These are phyloP conservation scores for Nitzschia inconspicua DNA, from an alignment of 108 stramenopile genomes.

Conservation along the genomic window DNA sequence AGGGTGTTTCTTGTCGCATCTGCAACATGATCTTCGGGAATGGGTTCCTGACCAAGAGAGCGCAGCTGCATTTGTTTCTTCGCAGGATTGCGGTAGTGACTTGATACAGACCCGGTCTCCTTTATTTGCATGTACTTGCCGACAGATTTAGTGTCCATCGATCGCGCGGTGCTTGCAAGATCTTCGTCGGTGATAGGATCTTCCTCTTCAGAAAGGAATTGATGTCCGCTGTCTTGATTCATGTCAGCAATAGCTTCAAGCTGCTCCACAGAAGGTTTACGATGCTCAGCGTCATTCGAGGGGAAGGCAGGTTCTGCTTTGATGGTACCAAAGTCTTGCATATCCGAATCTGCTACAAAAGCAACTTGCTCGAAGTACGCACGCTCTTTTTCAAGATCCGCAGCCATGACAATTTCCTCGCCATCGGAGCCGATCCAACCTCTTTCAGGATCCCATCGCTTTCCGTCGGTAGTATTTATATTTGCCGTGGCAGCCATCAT, in stretches of 20 bases:
- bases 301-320: not conserved
- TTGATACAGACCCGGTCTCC: conserved; percentile 43
- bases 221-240: not conserved
- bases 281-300: no score
- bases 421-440: conserved; percentile 47
- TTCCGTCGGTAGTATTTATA: conserved; percentile 25
- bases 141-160: not conserved
- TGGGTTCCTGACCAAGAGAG: no score
- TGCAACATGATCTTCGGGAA: conserved; percentile 1
- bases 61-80: conserved; percentile 1
- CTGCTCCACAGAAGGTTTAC: not conserved
- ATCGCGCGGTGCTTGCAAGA: conserved; percentile 1
- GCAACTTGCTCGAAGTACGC: conserved; percentile 2
- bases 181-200: conserved; percentile 6
- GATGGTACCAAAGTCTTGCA: conserved; percentile 27
- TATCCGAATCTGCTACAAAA: conserved; percentile 12
- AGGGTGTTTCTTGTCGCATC: not conserved
- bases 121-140: conserved; percentile 41
- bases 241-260: not conserved
- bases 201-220: not conserved
- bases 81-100: conserved; percentile 18
- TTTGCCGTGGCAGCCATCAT: conserved; percentile 65
- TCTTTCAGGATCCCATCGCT: conserved; percentile 60
- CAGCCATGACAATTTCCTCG: conserved; percentile 9
- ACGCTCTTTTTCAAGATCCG: conserved; percentile 4